Base-by-base conservation (phyloP, 73 alveolate species). In the Breviolum minutum region DNA sequence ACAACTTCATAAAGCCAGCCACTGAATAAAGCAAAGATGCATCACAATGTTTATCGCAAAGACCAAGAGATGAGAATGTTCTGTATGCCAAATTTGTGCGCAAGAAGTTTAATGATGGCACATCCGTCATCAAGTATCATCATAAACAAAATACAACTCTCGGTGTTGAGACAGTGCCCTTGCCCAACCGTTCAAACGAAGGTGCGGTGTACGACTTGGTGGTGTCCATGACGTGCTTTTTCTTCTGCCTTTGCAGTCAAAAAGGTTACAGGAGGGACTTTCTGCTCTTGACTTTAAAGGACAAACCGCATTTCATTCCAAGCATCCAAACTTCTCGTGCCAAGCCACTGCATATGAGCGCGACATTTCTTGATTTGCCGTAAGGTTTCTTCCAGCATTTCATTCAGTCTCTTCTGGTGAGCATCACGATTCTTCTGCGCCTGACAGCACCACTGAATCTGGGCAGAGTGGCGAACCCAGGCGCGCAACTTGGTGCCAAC, bases 381-480 rank as follows among this genome's bases (percentile, higher is more conserved):
- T 66, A 92, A 68, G 64, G 98, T 92, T 48, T 92, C 98, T 62
- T 92, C 98, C 77, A 92, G 90, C 98, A 92, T 92, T 80, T 92
- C 98, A 61, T 92, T 92, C 70, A 92, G 98, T 64, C 98, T 27
- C 84, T 92, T 92, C 32, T 92, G 98, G 29, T 92, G 98, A 11
- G 98, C 98, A 92, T 92, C 98, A 61, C 98, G 89, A 80, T 92
- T 92, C 98, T 92, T 92, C 81, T 92, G 98, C 89, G 98, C 98
- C 92, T 83, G 91, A 8, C 16, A 2, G 32, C 5, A 40, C n/a
- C 19, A 30, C 63, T 2, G 54, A 40, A 40, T 40, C 54, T 40
- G 0, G 54, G 30, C 48, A 7, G 17, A 16, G 60, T 19, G 27
- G 9, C 16, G n/a, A 60, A 26, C 77, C 77, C 24, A 14, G 24